Percentiles rank a stretch among this genome's conserved stretches.
Conservation (phyloP, 2,329 filamentous ascomycete species). For the Colletotrichum sp. region DNA sequence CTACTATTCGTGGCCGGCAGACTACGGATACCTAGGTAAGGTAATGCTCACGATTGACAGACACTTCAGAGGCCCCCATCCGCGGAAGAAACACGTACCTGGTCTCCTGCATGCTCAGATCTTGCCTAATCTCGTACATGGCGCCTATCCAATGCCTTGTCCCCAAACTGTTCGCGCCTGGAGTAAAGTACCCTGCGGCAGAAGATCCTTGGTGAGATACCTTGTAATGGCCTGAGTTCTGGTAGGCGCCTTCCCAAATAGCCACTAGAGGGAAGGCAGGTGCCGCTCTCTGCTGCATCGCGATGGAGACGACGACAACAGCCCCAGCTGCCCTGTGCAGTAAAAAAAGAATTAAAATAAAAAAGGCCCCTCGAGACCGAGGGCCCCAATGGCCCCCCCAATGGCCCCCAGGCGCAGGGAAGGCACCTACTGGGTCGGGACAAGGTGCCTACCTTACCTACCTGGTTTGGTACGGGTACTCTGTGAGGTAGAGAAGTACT, state of each 20-base stretch:
- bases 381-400: neutral
- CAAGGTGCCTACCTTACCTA: neutral
- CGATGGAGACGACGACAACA: neutral
- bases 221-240: neutral
- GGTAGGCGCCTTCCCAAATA: neutral
- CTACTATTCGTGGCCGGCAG: neutral
- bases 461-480: too few species aligned
- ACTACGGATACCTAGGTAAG: neutral
- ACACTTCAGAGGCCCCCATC: neutral
- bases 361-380: neutral
- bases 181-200: neutral
- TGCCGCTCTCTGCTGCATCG: neutral
- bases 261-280: neutral
- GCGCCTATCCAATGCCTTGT: neutral
- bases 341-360: neutral
- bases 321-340: neutral
- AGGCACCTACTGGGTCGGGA: neutral
- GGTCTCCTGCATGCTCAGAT: neutral
- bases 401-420: neutral
- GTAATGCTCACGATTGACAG: neutral
- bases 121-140: neutral
- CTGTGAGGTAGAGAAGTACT: neutral
- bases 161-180: neutral
- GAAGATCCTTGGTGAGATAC: neutral
- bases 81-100: neutral